phyloP scores from a whole-genome alignment of 768 basidiomycete species.

The Suillus placidus region DNA sequence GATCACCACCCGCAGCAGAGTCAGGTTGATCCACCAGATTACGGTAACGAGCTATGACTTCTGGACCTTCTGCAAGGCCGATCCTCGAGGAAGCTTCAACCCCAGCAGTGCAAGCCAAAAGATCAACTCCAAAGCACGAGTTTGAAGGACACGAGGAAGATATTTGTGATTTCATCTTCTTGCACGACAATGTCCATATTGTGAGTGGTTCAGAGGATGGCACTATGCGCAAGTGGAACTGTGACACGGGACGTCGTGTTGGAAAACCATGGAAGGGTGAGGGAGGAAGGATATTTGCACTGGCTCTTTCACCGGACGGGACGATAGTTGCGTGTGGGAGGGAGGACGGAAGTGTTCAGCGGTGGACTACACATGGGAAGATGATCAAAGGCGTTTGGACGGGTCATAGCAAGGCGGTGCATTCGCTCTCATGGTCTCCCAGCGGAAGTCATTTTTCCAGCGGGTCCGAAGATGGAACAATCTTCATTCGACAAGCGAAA shows the following conservation, averaged over 20 bases:
- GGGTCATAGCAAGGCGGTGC: not conserved
- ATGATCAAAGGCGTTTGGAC: not conserved
- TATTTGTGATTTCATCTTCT: not conserved
- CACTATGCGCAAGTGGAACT: slow-evolving; percentile 3
- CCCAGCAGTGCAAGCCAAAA: not conserved
- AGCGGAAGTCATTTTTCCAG: not conserved
- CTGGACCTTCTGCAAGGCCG: not conserved
- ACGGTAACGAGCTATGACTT: not conserved
- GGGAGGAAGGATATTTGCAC: not conserved
- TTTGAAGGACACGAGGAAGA: not conserved
- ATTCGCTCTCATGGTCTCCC: not conserved
- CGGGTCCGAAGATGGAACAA: not conserved
- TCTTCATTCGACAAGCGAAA: not conserved
- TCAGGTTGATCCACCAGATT: not conserved
- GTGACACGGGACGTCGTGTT: not conserved
- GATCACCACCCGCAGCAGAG: not conserved
- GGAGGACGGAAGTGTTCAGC: not conserved
- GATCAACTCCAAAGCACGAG: not conserved
- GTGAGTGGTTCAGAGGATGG: not conserved
- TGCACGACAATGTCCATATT: not conserved
- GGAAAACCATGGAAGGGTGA: not conserved
- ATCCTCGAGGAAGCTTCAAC: not conserved
- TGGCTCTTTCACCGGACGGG: not conserved
- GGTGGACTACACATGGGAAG: not conserved
- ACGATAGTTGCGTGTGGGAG: not conserved